phyloP scores from a whole-genome alignment of 2,329 filamentous ascomycete species.

The Paecilomyces niveus region DNA sequence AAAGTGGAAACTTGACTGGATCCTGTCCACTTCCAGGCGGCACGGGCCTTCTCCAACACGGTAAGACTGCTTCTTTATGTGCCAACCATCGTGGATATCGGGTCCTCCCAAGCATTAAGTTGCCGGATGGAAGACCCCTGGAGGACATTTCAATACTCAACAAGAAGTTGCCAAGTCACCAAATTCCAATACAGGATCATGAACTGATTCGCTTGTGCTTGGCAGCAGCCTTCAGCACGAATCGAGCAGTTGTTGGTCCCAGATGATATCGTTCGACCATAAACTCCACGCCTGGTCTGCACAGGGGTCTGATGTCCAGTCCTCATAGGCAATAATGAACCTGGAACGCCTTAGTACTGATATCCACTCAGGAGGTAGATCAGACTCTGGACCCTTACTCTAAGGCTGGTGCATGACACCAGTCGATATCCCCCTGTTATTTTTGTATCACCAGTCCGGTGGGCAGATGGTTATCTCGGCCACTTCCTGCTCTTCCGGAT shows the following conservation, averaged over 20 bases:
- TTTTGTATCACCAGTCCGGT: not conserved
- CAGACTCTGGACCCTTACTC: not conserved
- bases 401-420: not conserved
- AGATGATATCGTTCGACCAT: not conserved
- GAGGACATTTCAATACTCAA: not conserved
- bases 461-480: not conserved
- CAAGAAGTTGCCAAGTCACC: not conserved
- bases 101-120: not conserved
- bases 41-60: not conserved
- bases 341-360: not conserved
- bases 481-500: not conserved
- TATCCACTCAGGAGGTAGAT: not conserved
- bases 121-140: not conserved
- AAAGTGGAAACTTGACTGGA: not conserved
- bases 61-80: not conserved
- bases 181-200: not conserved
- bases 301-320: not conserved
- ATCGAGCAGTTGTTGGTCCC: not conserved
- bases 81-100: not conserved
- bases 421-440: not conserved
- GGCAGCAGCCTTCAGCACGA: not conserved
- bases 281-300: not conserved
- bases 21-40: not conserved
- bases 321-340: not conserved
- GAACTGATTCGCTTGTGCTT: not conserved